Percentiles rank a stretch among this genome's conserved stretches.
Conservation (phyloP, 495 filamentous ascomycete genomes). For the Baudoinia panamericana region DNA sequence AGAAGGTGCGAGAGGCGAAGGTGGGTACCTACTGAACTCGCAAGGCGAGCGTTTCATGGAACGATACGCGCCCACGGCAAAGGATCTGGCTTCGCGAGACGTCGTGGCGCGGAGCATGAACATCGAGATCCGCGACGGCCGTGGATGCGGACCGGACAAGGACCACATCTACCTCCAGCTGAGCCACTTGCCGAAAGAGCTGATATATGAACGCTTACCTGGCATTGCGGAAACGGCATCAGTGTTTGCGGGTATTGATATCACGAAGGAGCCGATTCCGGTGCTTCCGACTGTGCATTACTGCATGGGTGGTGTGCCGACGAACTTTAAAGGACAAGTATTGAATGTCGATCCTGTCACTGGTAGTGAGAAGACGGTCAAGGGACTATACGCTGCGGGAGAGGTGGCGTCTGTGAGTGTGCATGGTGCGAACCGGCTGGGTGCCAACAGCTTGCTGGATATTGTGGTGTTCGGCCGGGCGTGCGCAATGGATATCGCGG, state of each 20-base stretch:
- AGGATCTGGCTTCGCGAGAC: slow-evolving; percentile 89
- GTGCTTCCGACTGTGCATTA: slow-evolving; percentile 97
- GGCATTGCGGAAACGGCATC: slow-evolving; percentile 96
- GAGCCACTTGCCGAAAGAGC: slow-evolving; percentile 77
- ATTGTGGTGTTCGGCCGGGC: slow-evolving; percentile 94
- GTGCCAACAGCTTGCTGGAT: slow-evolving; percentile 94
- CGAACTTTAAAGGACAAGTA: slow-evolving; percentile 92
- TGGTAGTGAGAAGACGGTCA: slow-evolving; percentile 85
- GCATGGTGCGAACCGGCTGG: slow-evolving; percentile 91
- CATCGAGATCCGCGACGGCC: slow-evolving; percentile 89
- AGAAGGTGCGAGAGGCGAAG: slow-evolving; percentile 92
- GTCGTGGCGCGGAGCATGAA: slow-evolving; percentile 97
- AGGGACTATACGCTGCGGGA: slow-evolving; percentile 89
- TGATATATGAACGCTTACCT: slow-evolving; percentile 89
- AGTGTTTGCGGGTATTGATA: slow-evolving; percentile 93
- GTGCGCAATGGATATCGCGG: slow-evolving; percentile 88
- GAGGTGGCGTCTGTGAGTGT: slow-evolving; percentile 96
- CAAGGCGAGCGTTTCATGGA: slow-evolving; percentile 99
- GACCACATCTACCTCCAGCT: slow-evolving; percentile 97
- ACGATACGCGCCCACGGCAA: slow-evolving; percentile 89
- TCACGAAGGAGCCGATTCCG: slow-evolving; percentile 90
- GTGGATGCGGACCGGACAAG: slow-evolving; percentile 90
- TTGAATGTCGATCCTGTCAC: slow-evolving; percentile 60
- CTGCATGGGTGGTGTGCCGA: slow-evolving; percentile 99
- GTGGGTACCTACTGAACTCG: slow-evolving; percentile 88